Evolutionary conservation across 75 land plant species (phyloP).

Genomic region (Pinus albicaulis): DNA sequence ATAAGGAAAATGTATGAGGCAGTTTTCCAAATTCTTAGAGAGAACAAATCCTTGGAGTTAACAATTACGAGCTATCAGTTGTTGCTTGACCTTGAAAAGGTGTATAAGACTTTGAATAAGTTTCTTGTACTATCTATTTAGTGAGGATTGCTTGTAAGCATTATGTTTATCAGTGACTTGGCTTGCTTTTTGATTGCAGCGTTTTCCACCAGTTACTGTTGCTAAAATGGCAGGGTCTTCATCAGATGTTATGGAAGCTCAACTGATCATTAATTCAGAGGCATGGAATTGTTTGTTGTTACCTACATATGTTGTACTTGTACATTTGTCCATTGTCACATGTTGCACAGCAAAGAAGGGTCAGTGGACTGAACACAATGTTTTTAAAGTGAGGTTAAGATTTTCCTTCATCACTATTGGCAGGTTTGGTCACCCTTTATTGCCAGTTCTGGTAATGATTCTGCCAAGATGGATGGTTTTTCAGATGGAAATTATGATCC

Average conservation of each 20-base stretch:
- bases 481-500: neutral
- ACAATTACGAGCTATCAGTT: constrained; percentile 40
- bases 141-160: neutral
- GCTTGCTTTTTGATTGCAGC: constrained; percentile 10
- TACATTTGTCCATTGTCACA: neutral
- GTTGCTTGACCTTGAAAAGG: too few species aligned
- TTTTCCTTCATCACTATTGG: neutral
- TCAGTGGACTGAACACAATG: neutral
- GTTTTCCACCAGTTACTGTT: constrained; percentile 31
- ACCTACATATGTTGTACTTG: neutral
- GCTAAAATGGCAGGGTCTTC: too few species aligned
- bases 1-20: constrained; percentile 44
- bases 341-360: neutral
- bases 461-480: constrained; percentile 4
- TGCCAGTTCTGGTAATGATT: constrained; percentile 6
- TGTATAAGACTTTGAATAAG: neutral
- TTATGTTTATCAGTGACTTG: neutral
- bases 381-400: neutral
- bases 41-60: constrained; percentile 32
- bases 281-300: neutral
- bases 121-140: neutral
- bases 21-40: constrained; percentile 36
- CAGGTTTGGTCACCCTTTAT: constrained; percentile 58
- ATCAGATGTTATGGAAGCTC: neutral
- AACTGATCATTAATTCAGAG: neutral